A percentile compares a stretch with the other conserved stretches of the same genome.
phyloP scores from a whole-genome alignment of 2,329 filamentous ascomycete species.

The Fusarium citri region DNA sequence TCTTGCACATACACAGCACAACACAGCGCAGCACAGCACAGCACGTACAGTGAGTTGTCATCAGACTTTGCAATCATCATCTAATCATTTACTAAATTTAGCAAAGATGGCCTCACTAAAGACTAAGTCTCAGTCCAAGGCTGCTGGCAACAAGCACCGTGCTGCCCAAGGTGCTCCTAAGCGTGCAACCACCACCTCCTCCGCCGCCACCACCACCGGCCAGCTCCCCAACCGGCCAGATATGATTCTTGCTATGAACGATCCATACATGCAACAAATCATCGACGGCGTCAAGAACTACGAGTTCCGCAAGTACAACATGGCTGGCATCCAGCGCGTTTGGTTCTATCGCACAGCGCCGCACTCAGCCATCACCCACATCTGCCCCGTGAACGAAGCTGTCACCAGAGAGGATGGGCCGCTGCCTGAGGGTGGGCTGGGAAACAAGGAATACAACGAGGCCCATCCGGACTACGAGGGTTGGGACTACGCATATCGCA shows the following conservation, averaged over 20 bases:
- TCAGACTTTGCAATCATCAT: not conserved
- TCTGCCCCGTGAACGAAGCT: slow-evolving; percentile 38
- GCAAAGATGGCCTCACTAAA: not conserved
- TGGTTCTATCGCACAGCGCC: slow-evolving; percentile 25
- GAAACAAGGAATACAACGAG: slow-evolving; percentile 46
- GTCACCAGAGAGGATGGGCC: slow-evolving; percentile 29
- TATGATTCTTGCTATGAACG: not conserved
- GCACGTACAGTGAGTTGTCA: not conserved
- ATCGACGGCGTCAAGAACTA: not conserved
- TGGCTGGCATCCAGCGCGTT: not conserved
- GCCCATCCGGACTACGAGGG: slow-evolving; percentile 41
- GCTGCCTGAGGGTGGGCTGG: slow-evolving; percentile 35
- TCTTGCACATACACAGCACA: not conserved
- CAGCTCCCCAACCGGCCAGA: not conserved
- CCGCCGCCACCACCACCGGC: no score
- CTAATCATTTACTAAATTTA: slow-evolving; percentile 40
- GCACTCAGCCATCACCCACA: slow-evolving; percentile 44
- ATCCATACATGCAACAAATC: not conserved
- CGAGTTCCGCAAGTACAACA: not conserved
- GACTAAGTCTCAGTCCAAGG: no score
- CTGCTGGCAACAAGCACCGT: no score
- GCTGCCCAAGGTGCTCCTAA: no score
- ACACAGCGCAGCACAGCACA: not conserved
- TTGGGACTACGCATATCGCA: slow-evolving; percentile 47
- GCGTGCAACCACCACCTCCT: no score